A percentile compares a stretch with the other conserved stretches of the same genome.
phyloP scores from a whole-genome alignment of 2,329 filamentous ascomycete species.

The Apiospora sp. region DNA sequence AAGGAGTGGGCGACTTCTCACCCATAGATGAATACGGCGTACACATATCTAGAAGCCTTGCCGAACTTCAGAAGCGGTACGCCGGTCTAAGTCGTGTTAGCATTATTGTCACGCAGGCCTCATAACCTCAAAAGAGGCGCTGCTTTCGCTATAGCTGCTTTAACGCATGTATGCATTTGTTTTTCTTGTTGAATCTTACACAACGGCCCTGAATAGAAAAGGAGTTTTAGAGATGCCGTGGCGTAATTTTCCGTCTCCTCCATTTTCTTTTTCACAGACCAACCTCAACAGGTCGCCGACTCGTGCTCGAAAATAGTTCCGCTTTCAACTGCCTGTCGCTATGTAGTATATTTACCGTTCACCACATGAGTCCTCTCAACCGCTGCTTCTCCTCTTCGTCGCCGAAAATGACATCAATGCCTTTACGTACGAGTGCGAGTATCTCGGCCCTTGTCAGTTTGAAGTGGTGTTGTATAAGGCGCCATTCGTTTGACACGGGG shows the following conservation, averaged over 20 bases:
- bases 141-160: neutral
- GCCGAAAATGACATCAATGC: slow-evolving; percentile 72
- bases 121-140: neutral
- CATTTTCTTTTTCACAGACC: neutral
- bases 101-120: neutral
- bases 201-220: neutral
- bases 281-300: neutral
- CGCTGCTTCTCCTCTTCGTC: slow-evolving; percentile 67
- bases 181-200: neutral
- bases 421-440: slow-evolving; percentile 64
- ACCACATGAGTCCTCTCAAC: slow-evolving; percentile 61
- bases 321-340: too few relatives aligned
- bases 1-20: slow-evolving; percentile 73
- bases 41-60: neutral
- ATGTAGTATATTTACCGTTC: neutral
- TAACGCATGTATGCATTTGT: neutral
- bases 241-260: neutral
- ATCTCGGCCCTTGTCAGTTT: slow-evolving; percentile 55
- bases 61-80: neutral
- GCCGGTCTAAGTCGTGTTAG: neutral
- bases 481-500: slow-evolving; percentile 78
- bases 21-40: slow-evolving; percentile 27
- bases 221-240: neutral
- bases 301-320: too few relatives aligned
- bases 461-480: slow-evolving; percentile 76